phyloP scores from a whole-genome alignment of 2,329 filamentous ascomycete genomes.

The Penicillium nordicum region DNA sequence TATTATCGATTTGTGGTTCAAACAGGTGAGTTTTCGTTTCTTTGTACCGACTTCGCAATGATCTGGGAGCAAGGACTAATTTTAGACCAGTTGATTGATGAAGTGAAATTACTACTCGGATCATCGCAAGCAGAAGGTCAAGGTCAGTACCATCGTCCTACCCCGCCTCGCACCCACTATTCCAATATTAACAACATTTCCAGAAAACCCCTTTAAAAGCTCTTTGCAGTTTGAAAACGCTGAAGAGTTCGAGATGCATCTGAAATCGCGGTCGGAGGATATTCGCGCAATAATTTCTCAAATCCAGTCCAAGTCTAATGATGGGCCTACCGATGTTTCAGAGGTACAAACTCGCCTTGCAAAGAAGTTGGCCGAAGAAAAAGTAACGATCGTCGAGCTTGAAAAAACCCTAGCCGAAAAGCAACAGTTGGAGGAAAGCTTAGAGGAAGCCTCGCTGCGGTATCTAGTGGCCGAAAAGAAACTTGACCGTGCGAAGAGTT shows the following conservation, averaged over 20 bases:
- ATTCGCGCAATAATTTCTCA: slow-evolving; percentile 72
- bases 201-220: slow-evolving; percentile 46
- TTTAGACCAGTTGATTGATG: slow-evolving; percentile 42
- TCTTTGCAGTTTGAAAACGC: slow-evolving; percentile 55
- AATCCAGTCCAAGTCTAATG: slow-evolving; percentile 54
- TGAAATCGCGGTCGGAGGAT: slow-evolving; percentile 69
- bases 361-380: slow-evolving; percentile 73
- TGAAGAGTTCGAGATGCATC: slow-evolving; percentile 69
- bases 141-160: slow-evolving; percentile 22
- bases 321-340: slow-evolving; percentile 63
- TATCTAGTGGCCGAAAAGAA: slow-evolving; percentile 97
- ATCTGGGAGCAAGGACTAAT: slow-evolving; percentile 14
- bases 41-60: background rate
- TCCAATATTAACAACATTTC: slow-evolving; percentile 11
- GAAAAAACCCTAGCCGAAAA: slow-evolving; percentile 75
- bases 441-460: slow-evolving; percentile 82
- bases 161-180: background rate
- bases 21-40: slow-evolving; percentile 63
- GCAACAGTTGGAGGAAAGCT: slow-evolving; percentile 76
- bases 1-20: slow-evolving; percentile 88
- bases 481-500: slow-evolving; percentile 81
- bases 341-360: slow-evolving; percentile 73
- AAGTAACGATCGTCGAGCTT: slow-evolving; percentile 71
- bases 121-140: slow-evolving; percentile 26
- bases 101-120: slow-evolving; percentile 44